phyloP scores from a whole-genome alignment of 1,139 yeast genomes.

The Zygoascus sp. region DNA sequence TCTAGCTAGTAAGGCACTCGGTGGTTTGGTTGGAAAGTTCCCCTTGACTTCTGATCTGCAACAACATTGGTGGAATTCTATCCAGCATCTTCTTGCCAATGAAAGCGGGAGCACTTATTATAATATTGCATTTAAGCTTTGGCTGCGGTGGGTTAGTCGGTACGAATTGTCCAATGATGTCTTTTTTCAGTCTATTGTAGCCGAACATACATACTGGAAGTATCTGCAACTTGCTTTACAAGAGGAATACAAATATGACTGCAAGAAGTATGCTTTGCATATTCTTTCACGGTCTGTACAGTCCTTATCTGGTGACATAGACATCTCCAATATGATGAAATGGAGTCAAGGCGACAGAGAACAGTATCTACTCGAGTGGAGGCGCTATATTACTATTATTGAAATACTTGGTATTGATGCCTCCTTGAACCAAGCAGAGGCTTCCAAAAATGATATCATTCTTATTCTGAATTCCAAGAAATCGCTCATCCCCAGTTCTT shows the following conservation, averaged over 20 bases:
- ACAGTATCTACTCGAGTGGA: conserved; percentile 55
- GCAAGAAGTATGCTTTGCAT: conserved; percentile 66
- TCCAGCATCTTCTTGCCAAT: not conserved
- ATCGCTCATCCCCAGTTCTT: conserved; percentile 53
- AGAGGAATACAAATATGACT: conserved; percentile 54
- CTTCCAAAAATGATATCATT: conserved; percentile 63
- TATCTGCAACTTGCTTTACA: conserved; percentile 54
- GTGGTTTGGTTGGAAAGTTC: conserved; percentile 4
- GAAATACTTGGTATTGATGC: conserved; percentile 84
- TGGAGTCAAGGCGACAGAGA: conserved; percentile 43
- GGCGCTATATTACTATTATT: conserved; percentile 63
- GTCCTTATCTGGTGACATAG: conserved; percentile 39
- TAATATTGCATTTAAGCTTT: conserved; percentile 24
- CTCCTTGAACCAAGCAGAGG: conserved; percentile 80
- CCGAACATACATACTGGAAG: conserved; percentile 52
- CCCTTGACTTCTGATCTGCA: conserved; percentile 3
- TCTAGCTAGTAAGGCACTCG: conserved; percentile 11
- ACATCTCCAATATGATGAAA: conserved; percentile 39
- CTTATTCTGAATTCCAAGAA: conserved; percentile 50
- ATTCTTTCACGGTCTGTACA: conserved; percentile 61
- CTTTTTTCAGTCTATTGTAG: conserved; percentile 38
- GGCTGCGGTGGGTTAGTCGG: conserved; percentile 27
- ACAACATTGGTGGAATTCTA: conserved; percentile 6
- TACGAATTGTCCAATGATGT: conserved; percentile 22
- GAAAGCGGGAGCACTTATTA: conserved; percentile 8